These are phyloP conservation scores for Jatropha curcas DNA, from an alignment of 345 rosid species.

Conservation along the genomic window DNA sequence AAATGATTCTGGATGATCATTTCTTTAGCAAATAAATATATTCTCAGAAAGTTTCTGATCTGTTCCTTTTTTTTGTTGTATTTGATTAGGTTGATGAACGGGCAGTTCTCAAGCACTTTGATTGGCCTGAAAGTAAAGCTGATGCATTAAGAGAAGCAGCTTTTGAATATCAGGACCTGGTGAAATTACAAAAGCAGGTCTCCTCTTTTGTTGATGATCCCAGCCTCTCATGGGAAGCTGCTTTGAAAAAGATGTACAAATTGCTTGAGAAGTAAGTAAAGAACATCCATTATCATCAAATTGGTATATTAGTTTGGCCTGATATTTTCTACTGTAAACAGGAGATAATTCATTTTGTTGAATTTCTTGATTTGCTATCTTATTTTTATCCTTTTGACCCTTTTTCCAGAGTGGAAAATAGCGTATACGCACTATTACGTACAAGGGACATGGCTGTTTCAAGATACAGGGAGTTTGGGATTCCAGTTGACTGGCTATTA, in stretches of 20 bases:
- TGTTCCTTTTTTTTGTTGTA: conserved; percentile 8
- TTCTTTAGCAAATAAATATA: not conserved
- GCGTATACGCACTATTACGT: conserved; percentile 85
- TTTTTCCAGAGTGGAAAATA: conserved; percentile 75
- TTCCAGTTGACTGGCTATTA: conserved; percentile 80
- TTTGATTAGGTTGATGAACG: conserved; percentile 82
- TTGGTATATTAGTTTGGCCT: not conserved
- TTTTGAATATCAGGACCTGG: conserved; percentile 92
- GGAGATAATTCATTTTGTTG: not conserved
- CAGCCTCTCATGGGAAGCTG: conserved; percentile 76
- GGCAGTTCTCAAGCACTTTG: conserved; percentile 98
- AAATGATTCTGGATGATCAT: not conserved
- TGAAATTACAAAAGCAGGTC: conserved; percentile 80
- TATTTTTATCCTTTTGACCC: not conserved
- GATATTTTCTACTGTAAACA: not conserved
- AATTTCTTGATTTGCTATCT: conserved; percentile 5
- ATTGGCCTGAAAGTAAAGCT: conserved; percentile 99
- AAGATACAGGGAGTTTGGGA: conserved; percentile 80
- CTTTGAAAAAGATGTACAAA: conserved; percentile 88
- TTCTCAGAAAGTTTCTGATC: not conserved
- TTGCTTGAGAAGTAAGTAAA: conserved; percentile 85
- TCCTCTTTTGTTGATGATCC: conserved; percentile 85
- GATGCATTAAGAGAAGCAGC: conserved; percentile 96
- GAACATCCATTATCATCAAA: not conserved
- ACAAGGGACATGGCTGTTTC: conserved; percentile 96